A percentile compares a stretch with the other conserved stretches of the same genome.
These are phyloP conservation scores for Fusarium pilosicola DNA, from an alignment of 2,329 filamentous ascomycete species.

Conservation along the genomic window DNA sequence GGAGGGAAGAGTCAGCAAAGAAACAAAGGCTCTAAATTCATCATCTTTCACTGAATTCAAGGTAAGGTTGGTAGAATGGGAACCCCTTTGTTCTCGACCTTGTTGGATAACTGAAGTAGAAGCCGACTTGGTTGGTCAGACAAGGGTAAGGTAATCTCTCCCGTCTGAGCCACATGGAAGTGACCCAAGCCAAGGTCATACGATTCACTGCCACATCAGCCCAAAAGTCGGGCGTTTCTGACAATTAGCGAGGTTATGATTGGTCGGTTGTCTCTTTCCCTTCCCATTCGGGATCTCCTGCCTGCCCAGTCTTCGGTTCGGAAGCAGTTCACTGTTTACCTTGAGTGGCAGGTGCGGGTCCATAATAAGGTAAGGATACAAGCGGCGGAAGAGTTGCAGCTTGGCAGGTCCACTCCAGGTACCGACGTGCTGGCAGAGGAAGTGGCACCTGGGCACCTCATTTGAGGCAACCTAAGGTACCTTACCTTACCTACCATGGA, in stretches of 20 bases:
- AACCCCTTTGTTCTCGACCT: conserved; percentile 11
- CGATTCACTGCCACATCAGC: conserved; percentile 46
- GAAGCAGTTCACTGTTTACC: conserved; percentile 1
- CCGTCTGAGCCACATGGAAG: conserved; percentile 6
- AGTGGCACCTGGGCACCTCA: conserved; percentile 2
- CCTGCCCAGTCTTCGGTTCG: conserved; percentile 28
- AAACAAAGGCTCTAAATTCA: not conserved
- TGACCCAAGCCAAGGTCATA: conserved; percentile 32
- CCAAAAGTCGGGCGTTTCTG: conserved; percentile 42
- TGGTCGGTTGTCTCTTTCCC: conserved; percentile 12
- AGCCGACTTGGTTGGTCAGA: not conserved
- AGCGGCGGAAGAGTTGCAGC: not conserved
- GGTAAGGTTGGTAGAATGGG: not conserved
- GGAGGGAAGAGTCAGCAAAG: not conserved
- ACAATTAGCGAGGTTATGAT: conserved; percentile 32
- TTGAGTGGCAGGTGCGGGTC: not conserved
- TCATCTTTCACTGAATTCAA: not conserved
- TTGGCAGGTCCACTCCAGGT: conserved; percentile 24
- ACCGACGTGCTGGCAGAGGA: conserved; percentile 5
- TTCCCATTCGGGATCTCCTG: conserved; percentile 35
- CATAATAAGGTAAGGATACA: not conserved
- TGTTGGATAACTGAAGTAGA: not conserved
- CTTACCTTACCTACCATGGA: not conserved
- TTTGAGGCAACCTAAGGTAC: not conserved
- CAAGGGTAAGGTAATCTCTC: not conserved